These are phyloP conservation scores for Flaveria brownii DNA, from an alignment of 129 eudicot species.

Conservation along the genomic window DNA sequence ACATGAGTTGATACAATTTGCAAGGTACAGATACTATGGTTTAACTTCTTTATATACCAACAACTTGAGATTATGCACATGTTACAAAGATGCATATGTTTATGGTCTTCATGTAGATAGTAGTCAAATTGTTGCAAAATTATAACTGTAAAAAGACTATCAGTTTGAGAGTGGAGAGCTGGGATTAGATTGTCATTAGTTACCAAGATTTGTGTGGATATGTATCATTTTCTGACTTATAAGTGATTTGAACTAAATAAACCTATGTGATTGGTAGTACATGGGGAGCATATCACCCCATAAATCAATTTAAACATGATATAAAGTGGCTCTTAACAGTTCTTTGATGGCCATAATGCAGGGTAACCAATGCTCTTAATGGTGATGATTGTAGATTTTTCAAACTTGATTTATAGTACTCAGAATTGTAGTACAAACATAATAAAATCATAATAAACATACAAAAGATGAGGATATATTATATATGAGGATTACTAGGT, in stretches of 20 bases:
- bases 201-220: no score
- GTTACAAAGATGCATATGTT: no score
- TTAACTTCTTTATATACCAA: neutral
- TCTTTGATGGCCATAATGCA: slow-evolving; percentile 72
- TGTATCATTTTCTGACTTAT: no score
- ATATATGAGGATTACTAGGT: slow-evolving; percentile 58
- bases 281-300: slow-evolving; percentile 61
- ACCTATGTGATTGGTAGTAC: no score
- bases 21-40: slow-evolving; percentile 49
- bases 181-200: no score
- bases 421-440: neutral
- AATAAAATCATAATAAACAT: neutral
- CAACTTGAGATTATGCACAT: no score
- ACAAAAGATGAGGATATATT: neutral
- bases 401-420: neutral
- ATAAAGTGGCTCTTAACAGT: slow-evolving; percentile 89
- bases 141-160: no score
- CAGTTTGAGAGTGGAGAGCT: no score
- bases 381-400: slow-evolving; percentile 12
- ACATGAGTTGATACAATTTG: slow-evolving; percentile 92
- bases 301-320: slow-evolving; percentile 81
- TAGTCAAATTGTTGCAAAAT: no score
- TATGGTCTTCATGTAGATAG: no score
- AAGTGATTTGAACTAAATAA: no score
- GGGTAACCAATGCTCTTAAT: slow-evolving; percentile 92